A percentile compares a stretch with the other conserved stretches of the same genome.
Conservation (phyloP, 2,329 filamentous ascomycete species). For the Emmonsia crescens region DNA sequence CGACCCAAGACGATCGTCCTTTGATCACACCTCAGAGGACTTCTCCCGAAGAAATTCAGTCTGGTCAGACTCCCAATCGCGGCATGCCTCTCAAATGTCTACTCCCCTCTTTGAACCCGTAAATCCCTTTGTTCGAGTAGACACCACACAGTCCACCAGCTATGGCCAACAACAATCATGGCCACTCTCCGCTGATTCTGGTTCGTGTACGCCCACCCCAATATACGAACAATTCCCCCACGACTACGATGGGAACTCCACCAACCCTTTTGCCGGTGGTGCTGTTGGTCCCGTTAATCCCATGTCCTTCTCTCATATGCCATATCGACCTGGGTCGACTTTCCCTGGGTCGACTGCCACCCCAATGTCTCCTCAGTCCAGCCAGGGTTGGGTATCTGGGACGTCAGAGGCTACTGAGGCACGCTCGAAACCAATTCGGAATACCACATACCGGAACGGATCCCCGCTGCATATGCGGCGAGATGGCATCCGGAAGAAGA, state of each 20-base stretch:
- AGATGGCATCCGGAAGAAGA: slow-evolving; percentile 97
- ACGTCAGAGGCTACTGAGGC: slow-evolving; percentile 40
- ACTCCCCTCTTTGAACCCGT: slow-evolving; percentile 41
- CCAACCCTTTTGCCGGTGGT: slow-evolving; percentile 33
- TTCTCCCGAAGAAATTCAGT: slow-evolving; percentile 43
- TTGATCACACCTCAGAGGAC: slow-evolving; percentile 40
- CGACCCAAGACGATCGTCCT: slow-evolving; percentile 35
- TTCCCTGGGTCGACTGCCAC: slow-evolving; percentile 38
- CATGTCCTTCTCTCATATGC: slow-evolving; percentile 30
- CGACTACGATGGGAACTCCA: slow-evolving; percentile 37
- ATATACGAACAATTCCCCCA: slow-evolving; percentile 54
- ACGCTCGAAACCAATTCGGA: slow-evolving; percentile 47
- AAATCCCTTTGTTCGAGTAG: slow-evolving; percentile 28
- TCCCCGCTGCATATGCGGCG: slow-evolving; percentile 64
- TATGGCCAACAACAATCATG: slow-evolving; percentile 41
- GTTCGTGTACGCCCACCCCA: slow-evolving; percentile 62
- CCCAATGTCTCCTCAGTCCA: slow-evolving; percentile 52
- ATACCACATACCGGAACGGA: slow-evolving; percentile 58
- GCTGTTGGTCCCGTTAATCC: slow-evolving; percentile 30
- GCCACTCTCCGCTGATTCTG: slow-evolving; percentile 55
- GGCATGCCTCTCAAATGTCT: slow-evolving; percentile 31
- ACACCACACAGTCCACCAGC: slow-evolving; percentile 16
- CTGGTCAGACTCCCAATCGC: slow-evolving; percentile 38
- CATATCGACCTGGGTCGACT: slow-evolving; percentile 39
- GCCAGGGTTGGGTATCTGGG: slow-evolving; percentile 45